phyloP scores from a whole-genome alignment of 2,329 filamentous ascomycete species.

The Cordyceps cateniannulata region DNA sequence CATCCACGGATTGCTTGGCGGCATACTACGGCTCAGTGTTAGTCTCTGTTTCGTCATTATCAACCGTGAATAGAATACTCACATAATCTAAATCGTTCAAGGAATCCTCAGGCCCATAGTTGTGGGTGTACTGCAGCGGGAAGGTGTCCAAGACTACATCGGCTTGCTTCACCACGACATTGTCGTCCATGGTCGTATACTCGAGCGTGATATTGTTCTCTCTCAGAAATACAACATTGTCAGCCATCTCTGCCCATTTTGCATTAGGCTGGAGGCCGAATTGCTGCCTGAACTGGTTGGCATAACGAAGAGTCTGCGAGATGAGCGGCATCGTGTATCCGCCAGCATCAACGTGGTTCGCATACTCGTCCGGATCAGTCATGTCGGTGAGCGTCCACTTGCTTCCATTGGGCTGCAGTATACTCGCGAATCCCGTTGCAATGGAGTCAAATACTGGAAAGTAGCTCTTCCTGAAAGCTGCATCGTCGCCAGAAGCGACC shows the following conservation, averaged over 20 bases:
- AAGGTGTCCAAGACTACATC: conserved; percentile 62
- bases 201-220: conserved; percentile 49
- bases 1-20: conserved; percentile 41
- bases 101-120: conserved; percentile 17
- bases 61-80: conserved; percentile 42
- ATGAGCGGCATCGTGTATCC: conserved; percentile 62
- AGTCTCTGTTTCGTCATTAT: conserved; percentile 51
- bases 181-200: conserved; percentile 60
- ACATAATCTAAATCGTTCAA: conserved; percentile 20
- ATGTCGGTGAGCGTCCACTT: conserved; percentile 51
- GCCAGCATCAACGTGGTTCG: conserved; percentile 60
- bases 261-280: conserved; percentile 48
- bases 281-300: conserved; percentile 50
- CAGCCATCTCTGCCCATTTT: conserved; percentile 25
- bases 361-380: conserved; percentile 68
- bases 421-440: conserved; percentile 53
- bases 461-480: conserved; percentile 26
- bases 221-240: conserved; percentile 16
- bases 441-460: conserved; percentile 60
- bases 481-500: conserved; percentile 20
- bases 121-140: conserved; percentile 52
- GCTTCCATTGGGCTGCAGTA: conserved; percentile 54
- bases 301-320: conserved; percentile 45
- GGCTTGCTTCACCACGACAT: conserved; percentile 60
- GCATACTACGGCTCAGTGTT: conserved; percentile 16